These are phyloP conservation scores for Agaricus blazei DNA, from an alignment of 768 basidiomycete genomes.

Conservation along the genomic window DNA sequence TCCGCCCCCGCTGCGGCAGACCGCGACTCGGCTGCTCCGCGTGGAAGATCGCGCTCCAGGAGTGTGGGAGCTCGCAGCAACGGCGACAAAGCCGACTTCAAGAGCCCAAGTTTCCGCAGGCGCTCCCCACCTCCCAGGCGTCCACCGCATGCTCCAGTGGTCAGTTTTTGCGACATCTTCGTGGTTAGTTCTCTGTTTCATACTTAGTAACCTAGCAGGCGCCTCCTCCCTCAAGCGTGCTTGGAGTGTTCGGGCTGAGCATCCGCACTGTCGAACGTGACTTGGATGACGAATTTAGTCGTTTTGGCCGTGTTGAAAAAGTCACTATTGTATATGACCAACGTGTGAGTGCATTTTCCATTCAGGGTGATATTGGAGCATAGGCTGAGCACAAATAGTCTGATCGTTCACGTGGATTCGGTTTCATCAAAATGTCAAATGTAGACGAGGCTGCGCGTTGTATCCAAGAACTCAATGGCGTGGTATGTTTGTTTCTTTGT, in stretches of 20 bases:
- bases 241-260: conserved; percentile 98
- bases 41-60: conserved; percentile 73
- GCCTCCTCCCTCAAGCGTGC: conserved; percentile 80
- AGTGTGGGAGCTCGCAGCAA: conserved; percentile 51
- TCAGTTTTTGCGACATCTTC: conserved; percentile 32
- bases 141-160: conserved; percentile 69
- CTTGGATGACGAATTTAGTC: conserved; percentile 88
- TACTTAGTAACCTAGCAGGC: conserved; percentile 55
- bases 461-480: conserved; percentile 87
- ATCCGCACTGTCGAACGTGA: conserved; percentile 93
- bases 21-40: conserved; percentile 49
- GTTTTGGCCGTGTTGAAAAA: conserved; percentile 88
- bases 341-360: conserved; percentile 54
- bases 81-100: conserved; percentile 31
- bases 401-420: conserved; percentile 95
- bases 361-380: neutral
- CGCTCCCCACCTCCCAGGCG: conserved; percentile 59
- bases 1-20: conserved; percentile 41
- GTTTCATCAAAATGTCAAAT: conserved; percentile 90
- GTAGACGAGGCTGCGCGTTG: conserved; percentile 87
- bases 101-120: conserved; percentile 47
- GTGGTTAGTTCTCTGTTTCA: conserved; percentile 9
- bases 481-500: conserved; percentile 47
- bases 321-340: conserved; percentile 97
- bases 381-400: conserved; percentile 35